Evolutionary conservation across 257 asterid species (phyloP).

Genomic region (Schizonepeta tenuifolia): DNA sequence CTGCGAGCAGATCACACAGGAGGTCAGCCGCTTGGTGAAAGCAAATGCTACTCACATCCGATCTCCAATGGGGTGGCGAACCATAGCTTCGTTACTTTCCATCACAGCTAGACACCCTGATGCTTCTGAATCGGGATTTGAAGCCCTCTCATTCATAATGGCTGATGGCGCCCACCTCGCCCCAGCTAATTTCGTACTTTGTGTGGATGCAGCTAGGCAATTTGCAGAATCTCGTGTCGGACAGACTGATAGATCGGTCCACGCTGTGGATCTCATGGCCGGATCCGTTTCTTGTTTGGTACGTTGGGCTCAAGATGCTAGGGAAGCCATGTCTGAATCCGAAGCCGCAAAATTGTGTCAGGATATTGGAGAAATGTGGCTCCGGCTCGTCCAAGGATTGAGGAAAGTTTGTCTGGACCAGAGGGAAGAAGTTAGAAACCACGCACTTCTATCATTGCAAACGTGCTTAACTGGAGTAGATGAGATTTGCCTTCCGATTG

Average conservation of each 20-base stretch:
- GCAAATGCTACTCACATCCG: constrained; percentile 82
- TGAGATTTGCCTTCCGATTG: constrained; percentile 57
- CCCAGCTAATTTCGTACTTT: constrained; percentile 75
- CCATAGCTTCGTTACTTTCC: constrained; percentile 74
- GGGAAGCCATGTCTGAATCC: constrained; percentile 65
- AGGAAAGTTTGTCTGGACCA: constrained; percentile 93
- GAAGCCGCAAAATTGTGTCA: constrained; percentile 70
- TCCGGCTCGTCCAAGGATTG: constrained; percentile 86
- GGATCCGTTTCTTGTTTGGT: constrained; percentile 70
- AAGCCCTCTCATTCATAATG: constrained; percentile 80
- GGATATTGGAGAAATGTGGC: constrained; percentile 97
- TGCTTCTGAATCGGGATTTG: constrained; percentile 94
- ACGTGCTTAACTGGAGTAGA: constrained; percentile 79
- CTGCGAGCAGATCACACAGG: constrained; percentile 97
- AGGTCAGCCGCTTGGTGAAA: constrained; percentile 83
- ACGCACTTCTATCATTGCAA: constrained; percentile 74
- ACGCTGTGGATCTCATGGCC: constrained; percentile 84
- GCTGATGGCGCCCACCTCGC: constrained; percentile 86
- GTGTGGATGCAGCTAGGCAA: constrained; percentile 84
- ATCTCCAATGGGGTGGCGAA: constrained; percentile 87
- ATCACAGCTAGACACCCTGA: constrained; percentile 91
- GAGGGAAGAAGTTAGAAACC: constrained; percentile 94
- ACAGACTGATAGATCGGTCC: constrained; percentile 78
- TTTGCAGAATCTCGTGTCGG: constrained; percentile 97
- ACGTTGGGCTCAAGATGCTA: constrained; percentile 76